A percentile compares a stretch with the other conserved stretches of the same genome.
These are phyloP conservation scores for Pseudocercospora vitis DNA, from an alignment of 2,329 filamentous ascomycete genomes.

Conservation along the genomic window DNA sequence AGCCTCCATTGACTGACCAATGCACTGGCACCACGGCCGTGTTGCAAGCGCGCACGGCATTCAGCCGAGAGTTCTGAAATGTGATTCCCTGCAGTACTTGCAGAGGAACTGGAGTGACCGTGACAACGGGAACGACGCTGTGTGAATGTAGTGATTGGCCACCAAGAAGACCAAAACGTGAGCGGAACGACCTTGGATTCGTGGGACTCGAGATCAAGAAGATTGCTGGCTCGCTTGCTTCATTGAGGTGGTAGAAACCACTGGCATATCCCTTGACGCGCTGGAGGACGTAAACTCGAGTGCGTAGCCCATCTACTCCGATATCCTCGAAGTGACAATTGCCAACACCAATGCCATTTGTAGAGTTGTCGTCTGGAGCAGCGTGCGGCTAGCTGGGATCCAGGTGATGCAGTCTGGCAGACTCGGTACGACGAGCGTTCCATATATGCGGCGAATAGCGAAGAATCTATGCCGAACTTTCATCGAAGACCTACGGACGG, in stretches of 20 bases:
- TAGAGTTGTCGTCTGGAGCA: too few species aligned
- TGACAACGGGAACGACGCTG: not conserved
- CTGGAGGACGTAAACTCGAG: too few species aligned
- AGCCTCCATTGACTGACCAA: not conserved
- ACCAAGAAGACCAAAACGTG: not conserved
- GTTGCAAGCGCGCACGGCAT: not conserved
- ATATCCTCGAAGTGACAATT: slow-evolving; percentile 8
- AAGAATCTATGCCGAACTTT: too few species aligned
- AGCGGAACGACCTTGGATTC: too few species aligned
- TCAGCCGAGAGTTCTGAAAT: not conserved
- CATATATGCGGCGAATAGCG: too few species aligned
- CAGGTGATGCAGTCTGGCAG: not conserved
- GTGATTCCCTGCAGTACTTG: not conserved
- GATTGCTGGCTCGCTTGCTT: too few species aligned
- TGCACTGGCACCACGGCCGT: not conserved
- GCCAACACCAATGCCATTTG: slow-evolving; percentile 1
- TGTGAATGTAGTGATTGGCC: too few species aligned
- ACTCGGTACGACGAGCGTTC: too few species aligned
- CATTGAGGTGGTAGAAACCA: not conserved
- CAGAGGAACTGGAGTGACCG: not conserved
- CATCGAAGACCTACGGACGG: too few species aligned
- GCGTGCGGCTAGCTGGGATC: not conserved
- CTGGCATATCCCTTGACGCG: not conserved
- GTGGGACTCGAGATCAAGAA: too few species aligned
- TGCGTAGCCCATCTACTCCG: not conserved